A percentile compares a stretch with the other conserved stretches of the same genome.
Conservation (phyloP, 2,329 filamentous ascomycete genomes). For the Penicillium olsonii region DNA sequence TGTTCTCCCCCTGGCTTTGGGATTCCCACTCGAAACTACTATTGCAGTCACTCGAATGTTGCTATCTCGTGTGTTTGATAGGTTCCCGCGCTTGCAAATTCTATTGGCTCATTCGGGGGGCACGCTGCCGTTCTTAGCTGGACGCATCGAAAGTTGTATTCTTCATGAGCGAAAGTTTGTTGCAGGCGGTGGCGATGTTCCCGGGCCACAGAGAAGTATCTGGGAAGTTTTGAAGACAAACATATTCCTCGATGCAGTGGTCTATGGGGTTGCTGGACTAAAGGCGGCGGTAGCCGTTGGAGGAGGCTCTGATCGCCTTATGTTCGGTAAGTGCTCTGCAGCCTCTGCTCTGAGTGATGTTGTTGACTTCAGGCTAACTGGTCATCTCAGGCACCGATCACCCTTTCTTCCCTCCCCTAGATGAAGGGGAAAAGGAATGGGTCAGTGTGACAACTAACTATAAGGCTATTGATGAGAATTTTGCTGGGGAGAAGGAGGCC, state of each 20-base stretch:
- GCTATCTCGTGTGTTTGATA: conserved; percentile 81
- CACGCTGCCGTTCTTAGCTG: conserved; percentile 84
- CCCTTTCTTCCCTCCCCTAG: conserved; percentile 47
- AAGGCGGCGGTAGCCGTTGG: conserved; percentile 77
- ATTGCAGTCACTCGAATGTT: conserved; percentile 88
- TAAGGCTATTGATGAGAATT: conserved; percentile 44
- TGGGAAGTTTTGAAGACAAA: conserved; percentile 72
- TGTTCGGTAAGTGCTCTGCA: conserved; percentile 42
- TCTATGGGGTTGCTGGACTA: conserved; percentile 57
- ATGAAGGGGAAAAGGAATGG: conserved; percentile 41
- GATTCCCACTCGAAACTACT: conserved; percentile 90
- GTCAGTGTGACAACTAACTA: conserved; percentile 51
- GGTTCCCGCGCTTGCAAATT: conserved; percentile 67
- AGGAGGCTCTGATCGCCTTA: conserved; percentile 39
- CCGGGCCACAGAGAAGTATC: conserved; percentile 58
- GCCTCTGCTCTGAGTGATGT: neutral
- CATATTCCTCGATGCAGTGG: conserved; percentile 77
- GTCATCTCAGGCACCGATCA: conserved; percentile 42
- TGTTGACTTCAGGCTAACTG: conserved; percentile 6
- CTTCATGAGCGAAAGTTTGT: conserved; percentile 77
- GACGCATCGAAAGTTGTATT: conserved; percentile 84
- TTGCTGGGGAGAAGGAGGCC: conserved; percentile 33
- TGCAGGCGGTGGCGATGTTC: conserved; percentile 62
- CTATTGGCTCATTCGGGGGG: conserved; percentile 87
- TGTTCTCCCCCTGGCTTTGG: conserved; percentile 79